phyloP scores from a whole-genome alignment of 768 basidiomycete species.

The Russula dissimulans region DNA sequence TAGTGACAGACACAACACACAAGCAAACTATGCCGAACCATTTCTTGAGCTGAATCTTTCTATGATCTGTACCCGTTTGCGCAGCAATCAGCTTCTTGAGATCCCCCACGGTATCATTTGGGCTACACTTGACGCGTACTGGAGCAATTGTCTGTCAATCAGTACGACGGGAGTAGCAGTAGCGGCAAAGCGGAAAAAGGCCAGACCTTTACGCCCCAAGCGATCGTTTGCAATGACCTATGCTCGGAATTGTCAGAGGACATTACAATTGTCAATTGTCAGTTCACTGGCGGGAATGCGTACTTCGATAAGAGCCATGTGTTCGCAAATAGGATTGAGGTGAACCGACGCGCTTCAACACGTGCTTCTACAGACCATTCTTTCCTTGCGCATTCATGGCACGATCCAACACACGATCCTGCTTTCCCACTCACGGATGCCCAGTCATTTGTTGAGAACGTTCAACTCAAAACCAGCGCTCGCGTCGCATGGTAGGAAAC shows the following conservation, averaged over 20 bases:
- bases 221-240: slow-evolving; percentile 95
- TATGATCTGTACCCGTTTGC: slow-evolving; percentile 80
- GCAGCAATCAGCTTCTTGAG: slow-evolving; percentile 95
- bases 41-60: slow-evolving; percentile 93
- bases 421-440: no score
- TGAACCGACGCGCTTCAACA: no score
- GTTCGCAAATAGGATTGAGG: neutral
- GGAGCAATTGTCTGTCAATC: neutral
- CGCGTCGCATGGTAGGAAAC: no score
- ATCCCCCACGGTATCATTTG: slow-evolving; percentile 94
- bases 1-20: neutral
- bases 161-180: neutral
- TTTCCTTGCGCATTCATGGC: no score
- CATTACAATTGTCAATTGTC: neutral
- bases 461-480: no score
- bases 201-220: slow-evolving; percentile 81
- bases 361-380: no score
- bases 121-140: slow-evolving; percentile 95
- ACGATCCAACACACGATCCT: no score
- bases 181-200: neutral
- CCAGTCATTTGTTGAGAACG: no score
- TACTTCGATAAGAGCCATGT: slow-evolving; percentile 30
- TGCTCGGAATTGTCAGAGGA: slow-evolving; percentile 3
- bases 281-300: neutral
- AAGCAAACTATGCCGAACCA: slow-evolving; percentile 46